phyloP scores from a whole-genome alignment of 169 alveolate species.

The Plasmodium berghei region DNA sequence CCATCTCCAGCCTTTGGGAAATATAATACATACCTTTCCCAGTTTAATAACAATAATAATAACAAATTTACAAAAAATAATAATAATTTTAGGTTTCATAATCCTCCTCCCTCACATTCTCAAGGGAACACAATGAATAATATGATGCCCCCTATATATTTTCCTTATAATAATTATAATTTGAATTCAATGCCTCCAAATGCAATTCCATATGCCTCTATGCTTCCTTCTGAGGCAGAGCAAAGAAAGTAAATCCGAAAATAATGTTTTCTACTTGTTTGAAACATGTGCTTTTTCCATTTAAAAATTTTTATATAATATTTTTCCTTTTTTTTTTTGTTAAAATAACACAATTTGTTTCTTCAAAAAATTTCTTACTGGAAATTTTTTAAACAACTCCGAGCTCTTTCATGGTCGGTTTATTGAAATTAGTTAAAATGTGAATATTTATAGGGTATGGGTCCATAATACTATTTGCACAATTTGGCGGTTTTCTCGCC shows the following conservation, averaged over 20 bases:
- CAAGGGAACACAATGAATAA: conserved; percentile 6
- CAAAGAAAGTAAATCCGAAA: conserved; percentile 22
- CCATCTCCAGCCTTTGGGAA: neutral
- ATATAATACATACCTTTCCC: neutral
- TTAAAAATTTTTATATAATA: neutral
- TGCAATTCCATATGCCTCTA: conserved; percentile 22
- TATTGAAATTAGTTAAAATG: too few species aligned
- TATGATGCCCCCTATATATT: conserved; percentile 3
- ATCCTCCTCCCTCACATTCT: conserved; percentile 1
- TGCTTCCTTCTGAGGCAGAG: conserved; percentile 74
- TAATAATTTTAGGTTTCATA: neutral
- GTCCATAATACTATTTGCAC: too few species aligned
- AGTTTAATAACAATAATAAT: neutral
- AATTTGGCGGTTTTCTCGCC: too few species aligned
- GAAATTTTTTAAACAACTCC: too few species aligned
- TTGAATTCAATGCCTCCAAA: neutral
- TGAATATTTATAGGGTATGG: too few species aligned
- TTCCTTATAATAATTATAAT: neutral
- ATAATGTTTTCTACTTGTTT: neutral
- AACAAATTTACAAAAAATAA: neutral
- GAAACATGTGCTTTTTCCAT: too few species aligned
- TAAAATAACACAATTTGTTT: neutral
- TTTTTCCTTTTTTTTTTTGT: neutral
- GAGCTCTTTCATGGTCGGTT: too few species aligned
- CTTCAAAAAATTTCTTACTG: neutral